Percentiles rank a stretch among this genome's conserved stretches.
These are phyloP conservation scores for Linaria vulgaris DNA, from an alignment of 257 asterid genomes.

Conservation along the genomic window DNA sequence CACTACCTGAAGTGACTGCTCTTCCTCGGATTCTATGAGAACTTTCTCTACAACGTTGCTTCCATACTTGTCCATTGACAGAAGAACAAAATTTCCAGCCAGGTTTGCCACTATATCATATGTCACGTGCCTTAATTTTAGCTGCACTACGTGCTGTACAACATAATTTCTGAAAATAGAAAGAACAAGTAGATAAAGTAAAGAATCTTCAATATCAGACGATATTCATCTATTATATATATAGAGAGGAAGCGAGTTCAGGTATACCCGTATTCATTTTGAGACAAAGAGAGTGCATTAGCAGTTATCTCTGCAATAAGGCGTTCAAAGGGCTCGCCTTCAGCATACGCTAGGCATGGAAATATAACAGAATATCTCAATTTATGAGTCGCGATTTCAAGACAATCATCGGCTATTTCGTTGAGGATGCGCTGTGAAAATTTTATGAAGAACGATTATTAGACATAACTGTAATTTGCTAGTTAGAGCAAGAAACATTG, in stretches of 20 bases:
- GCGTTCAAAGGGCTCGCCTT: slow-evolving; percentile 37
- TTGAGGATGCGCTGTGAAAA: slow-evolving; percentile 49
- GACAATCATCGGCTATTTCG: slow-evolving; percentile 49
- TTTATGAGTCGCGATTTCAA: slow-evolving; percentile 54
- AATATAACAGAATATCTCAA: slow-evolving; percentile 61
- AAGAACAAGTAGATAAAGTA: not conserved
- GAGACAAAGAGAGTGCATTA: slow-evolving; percentile 37
- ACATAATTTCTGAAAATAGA: slow-evolving; percentile 56
- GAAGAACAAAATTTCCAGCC: slow-evolving; percentile 30
- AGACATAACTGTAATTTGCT: too few relatives aligned
- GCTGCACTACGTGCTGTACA: slow-evolving; percentile 52
- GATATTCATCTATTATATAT: too few relatives aligned
- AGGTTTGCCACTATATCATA: slow-evolving; percentile 35
- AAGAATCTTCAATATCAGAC: too few relatives aligned
- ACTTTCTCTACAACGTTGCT: slow-evolving; percentile 72
- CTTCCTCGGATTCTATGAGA: slow-evolving; percentile 30
- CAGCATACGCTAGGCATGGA: slow-evolving; percentile 42
- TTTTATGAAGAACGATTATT: not conserved
- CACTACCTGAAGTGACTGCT: slow-evolving; percentile 26
- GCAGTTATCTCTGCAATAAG: slow-evolving; percentile 50
- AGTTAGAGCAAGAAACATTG: not conserved
- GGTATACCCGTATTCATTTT: slow-evolving; percentile 53
- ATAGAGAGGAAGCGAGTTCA: too few relatives aligned
- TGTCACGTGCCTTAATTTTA: slow-evolving; percentile 21
- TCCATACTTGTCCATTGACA: slow-evolving; percentile 55